phyloP scores from a whole-genome alignment of 2,329 filamentous ascomycete species.

The Aspergillus alliaceus region DNA sequence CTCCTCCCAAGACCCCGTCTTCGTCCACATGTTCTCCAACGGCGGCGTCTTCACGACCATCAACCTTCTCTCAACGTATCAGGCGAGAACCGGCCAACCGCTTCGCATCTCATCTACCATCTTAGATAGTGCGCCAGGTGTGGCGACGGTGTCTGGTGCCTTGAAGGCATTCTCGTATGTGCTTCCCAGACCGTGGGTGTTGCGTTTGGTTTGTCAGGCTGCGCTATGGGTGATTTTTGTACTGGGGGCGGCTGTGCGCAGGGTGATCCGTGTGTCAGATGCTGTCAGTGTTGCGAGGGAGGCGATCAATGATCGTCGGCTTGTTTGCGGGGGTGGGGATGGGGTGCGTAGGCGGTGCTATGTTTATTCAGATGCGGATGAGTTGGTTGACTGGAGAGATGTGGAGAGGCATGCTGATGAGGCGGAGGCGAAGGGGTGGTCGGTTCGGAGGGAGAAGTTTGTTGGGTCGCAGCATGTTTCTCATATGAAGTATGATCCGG shows the following conservation, averaged over 20 bases:
- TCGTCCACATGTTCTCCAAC: slow-evolving; percentile 53
- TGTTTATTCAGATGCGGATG: slow-evolving; percentile 42
- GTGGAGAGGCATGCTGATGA: slow-evolving; percentile 38
- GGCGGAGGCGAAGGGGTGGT: slow-evolving; percentile 32
- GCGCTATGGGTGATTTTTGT: slow-evolving; percentile 17
- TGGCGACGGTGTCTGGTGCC: slow-evolving; percentile 23
- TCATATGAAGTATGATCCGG: slow-evolving; percentile 40
- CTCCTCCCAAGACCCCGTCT: slow-evolving; percentile 27
- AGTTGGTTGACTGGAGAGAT: slow-evolving; percentile 35
- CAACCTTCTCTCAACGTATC: slow-evolving; percentile 42
- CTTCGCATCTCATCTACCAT: slow-evolving; percentile 44
- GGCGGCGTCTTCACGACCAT: slow-evolving; percentile 45
- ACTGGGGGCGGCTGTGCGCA: slow-evolving; percentile 17
- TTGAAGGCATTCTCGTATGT: slow-evolving; percentile 37
- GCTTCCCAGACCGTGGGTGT: slow-evolving; percentile 32
- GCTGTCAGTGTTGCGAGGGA: slow-evolving; percentile 27
- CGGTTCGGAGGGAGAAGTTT: slow-evolving; percentile 38
- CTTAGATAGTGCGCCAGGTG: slow-evolving; percentile 49
- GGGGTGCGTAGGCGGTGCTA: slow-evolving; percentile 31
- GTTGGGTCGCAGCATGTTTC: slow-evolving; percentile 39
- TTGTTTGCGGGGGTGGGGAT: slow-evolving; percentile 16
- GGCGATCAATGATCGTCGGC: slow-evolving; percentile 31
- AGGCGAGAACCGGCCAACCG: slow-evolving; percentile 27
- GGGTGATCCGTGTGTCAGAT: slow-evolving; percentile 21
- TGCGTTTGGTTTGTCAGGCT: slow-evolving; percentile 7